Conservation (phyloP, 306 rosid species). For the Quillaja saponaria region DNA sequence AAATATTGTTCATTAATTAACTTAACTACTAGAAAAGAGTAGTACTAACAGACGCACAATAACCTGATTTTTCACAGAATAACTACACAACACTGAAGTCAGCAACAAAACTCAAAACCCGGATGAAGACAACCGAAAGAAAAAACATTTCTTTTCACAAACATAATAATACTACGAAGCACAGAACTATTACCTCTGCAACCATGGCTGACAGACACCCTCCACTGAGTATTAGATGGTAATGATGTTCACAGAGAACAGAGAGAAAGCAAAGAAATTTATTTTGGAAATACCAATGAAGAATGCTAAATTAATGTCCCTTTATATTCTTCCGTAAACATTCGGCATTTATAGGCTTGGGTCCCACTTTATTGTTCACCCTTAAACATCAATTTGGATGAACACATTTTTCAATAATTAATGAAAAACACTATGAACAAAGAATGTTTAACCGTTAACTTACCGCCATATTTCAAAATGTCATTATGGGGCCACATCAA, state of each 20-base stretch:
- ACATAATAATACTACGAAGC: constrained; percentile 1
- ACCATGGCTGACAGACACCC: constrained; percentile 45
- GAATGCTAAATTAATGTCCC: constrained; percentile 43
- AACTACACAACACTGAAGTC: constrained; percentile 24
- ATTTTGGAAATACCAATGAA: constrained; percentile 35
- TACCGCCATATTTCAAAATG: constrained; percentile 25
- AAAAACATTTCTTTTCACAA: neutral
- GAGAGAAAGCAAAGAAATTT: constrained; percentile 3
- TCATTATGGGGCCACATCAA: constrained; percentile 4
- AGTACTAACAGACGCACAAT: constrained; percentile 23
- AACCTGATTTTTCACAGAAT: constrained; percentile 22
- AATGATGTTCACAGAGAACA: constrained; percentile 42
- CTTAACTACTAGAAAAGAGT: constrained; percentile 18
- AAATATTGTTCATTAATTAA: no score
- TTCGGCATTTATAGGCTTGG: constrained; percentile 42
- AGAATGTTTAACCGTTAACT: constrained; percentile 24
- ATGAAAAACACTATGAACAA: neutral
- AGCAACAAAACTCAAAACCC: constrained; percentile 22
- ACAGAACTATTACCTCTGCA: constrained; percentile 49
- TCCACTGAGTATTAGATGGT: constrained; percentile 34
- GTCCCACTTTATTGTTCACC: constrained; percentile 55
- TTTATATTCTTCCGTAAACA: constrained; percentile 43
- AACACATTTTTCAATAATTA: no score
- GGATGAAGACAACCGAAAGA: no score
- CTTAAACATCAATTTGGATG: constrained; percentile 8